Conservation (phyloP, 2,329 filamentous ascomycete species). For the Onygenales sp. region DNA sequence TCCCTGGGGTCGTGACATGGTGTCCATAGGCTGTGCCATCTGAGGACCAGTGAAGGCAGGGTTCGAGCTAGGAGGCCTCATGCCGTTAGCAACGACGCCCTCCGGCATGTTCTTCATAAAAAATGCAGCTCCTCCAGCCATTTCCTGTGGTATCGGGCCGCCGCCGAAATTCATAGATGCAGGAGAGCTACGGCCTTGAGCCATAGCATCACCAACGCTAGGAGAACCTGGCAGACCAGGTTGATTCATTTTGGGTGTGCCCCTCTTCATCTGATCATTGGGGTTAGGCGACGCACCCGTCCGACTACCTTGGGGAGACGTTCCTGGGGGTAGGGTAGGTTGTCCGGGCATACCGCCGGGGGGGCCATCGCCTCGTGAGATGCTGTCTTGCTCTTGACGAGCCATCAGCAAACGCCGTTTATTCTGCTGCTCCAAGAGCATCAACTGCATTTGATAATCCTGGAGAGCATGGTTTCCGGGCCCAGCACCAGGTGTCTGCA, state of each 20-base stretch:
- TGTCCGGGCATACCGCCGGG: slow-evolving; percentile 28
- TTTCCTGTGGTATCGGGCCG: slow-evolving; percentile 41
- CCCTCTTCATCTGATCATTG: slow-evolving; percentile 53
- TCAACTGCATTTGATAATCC: slow-evolving; percentile 62
- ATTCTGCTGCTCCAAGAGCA: slow-evolving; percentile 60
- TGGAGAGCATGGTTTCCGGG: slow-evolving; percentile 52
- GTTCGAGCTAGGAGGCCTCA: slow-evolving; percentile 51
- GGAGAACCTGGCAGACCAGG: slow-evolving; percentile 48
- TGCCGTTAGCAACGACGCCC: slow-evolving; percentile 33
- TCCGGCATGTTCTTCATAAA: slow-evolving; percentile 34
- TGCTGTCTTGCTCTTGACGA: slow-evolving; percentile 56
- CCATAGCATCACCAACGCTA: slow-evolving; percentile 47
- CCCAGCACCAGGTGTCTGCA: slow-evolving; percentile 20
- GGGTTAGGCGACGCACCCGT: slow-evolving; percentile 52
- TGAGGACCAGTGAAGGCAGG: slow-evolving; percentile 35
- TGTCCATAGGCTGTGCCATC: slow-evolving; percentile 36
- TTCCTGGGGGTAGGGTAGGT: slow-evolving; percentile 41
- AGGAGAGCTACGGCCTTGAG: slow-evolving; percentile 50
- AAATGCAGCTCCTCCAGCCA: slow-evolving; percentile 27
- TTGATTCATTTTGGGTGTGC: slow-evolving; percentile 51
- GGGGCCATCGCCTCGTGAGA: slow-evolving; percentile 42
- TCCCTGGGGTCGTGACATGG: slow-evolving; percentile 21
- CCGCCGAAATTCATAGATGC: slow-evolving; percentile 47
- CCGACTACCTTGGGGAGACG: slow-evolving; percentile 49
- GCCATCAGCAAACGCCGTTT: slow-evolving; percentile 59